phyloP scores from a whole-genome alignment of 257 asterid species.

The Mitragyna speciosa region DNA sequence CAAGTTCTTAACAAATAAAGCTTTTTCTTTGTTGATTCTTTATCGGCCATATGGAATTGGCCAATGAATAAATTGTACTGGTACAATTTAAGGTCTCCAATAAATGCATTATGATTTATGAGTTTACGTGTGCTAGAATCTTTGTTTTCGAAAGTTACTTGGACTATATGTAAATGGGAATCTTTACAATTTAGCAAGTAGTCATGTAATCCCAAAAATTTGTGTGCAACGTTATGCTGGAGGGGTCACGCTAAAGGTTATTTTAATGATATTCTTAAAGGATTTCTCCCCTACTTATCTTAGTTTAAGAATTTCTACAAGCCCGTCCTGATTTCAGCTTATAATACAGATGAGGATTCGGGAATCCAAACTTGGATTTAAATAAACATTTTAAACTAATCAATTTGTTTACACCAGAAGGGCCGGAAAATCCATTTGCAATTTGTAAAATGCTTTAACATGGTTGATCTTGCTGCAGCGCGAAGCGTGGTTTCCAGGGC shows the following conservation, averaged over 20 bases:
- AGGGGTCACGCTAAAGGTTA: neutral
- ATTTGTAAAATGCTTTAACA: neutral
- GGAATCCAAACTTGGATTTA: too few species aligned
- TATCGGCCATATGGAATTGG: neutral
- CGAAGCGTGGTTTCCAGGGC: too few species aligned
- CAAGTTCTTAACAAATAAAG: neutral
- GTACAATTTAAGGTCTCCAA: neutral
- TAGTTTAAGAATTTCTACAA: too few species aligned
- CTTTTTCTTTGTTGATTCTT: neutral
- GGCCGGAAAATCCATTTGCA: neutral
- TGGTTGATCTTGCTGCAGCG: neutral
- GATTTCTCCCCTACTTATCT: too few species aligned
- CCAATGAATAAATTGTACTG: neutral
- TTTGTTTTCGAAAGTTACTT: neutral
- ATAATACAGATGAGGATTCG: too few species aligned
- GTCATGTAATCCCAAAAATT: neutral
- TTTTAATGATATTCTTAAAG: too few species aligned
- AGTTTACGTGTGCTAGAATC: neutral
- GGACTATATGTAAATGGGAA: neutral
- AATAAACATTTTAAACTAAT: too few species aligned
- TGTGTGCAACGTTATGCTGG: neutral
- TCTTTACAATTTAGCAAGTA: neutral
- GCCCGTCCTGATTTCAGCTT: too few species aligned
- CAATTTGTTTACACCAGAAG: too few species aligned
- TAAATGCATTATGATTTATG: too few species aligned